Evolutionary conservation across 208 protist species (phyloP).

Genomic region (Borovskyia barvae): DNA sequence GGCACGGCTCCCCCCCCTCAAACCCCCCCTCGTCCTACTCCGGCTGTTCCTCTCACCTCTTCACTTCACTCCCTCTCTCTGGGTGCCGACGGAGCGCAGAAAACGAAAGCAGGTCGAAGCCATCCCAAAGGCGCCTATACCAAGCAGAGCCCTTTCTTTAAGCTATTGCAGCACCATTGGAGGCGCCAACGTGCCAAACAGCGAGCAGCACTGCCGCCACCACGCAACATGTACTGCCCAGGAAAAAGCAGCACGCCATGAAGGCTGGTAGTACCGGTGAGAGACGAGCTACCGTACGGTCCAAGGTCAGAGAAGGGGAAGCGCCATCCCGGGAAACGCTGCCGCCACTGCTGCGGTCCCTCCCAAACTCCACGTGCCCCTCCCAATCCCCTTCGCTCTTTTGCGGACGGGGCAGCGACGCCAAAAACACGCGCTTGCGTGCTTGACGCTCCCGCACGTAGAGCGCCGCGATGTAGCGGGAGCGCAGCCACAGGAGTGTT

Average conservation of each 20-base stretch:
- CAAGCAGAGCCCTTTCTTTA: too few species aligned
- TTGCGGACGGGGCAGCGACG: too few species aligned
- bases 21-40: too few species aligned
- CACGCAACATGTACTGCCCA: constrained; percentile 20
- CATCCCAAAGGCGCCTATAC: too few species aligned
- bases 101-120: too few species aligned
- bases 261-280: constrained; percentile 36
- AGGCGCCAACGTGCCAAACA: constrained; percentile 19
- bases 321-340: neutral
- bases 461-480: constrained; percentile 33
- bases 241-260: constrained; percentile 29
- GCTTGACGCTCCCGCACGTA: constrained; percentile 41
- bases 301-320: too few species aligned
- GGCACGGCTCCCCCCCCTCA: neutral
- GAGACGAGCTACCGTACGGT: constrained; percentile 42
- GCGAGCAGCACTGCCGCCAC: constrained; percentile 18
- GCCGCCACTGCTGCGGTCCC: neutral
- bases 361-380: too few species aligned
- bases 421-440: too few species aligned
- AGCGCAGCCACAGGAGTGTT: constrained; percentile 44
- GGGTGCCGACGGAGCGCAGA: too few species aligned
- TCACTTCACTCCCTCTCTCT: too few species aligned
- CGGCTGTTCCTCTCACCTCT: too few species aligned
- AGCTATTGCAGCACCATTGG: neutral
- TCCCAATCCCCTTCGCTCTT: neutral